phyloP scores from a whole-genome alignment of 805 yeast species.

The Helenozyma baotianmanensis region DNA sequence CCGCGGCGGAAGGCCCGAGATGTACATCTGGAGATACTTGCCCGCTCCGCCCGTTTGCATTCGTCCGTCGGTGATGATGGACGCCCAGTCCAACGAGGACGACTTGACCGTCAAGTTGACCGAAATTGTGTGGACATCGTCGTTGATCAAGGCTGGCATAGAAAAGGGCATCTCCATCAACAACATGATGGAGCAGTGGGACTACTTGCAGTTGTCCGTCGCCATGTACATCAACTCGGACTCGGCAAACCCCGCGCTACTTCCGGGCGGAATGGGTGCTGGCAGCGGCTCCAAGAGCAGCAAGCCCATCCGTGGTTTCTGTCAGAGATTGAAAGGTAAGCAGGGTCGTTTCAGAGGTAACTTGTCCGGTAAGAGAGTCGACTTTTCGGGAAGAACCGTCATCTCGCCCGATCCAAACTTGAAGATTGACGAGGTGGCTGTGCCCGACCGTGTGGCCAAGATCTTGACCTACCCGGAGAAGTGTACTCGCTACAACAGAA shows the following conservation, averaged over 20 bases:
- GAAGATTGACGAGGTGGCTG: constrained; percentile 94
- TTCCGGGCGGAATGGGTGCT: constrained; percentile 65
- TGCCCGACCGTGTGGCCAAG: constrained; percentile 95
- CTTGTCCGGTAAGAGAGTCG: constrained; percentile 96
- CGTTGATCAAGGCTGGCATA: constrained; percentile 88
- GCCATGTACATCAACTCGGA: constrained; percentile 98
- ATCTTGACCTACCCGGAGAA: constrained; percentile 93
- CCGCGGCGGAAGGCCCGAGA: constrained; percentile 89
- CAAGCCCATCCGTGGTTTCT: constrained; percentile 87
- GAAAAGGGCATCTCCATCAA: constrained; percentile 92
- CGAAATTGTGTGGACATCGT: constrained; percentile 96
- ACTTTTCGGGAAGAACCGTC: constrained; percentile 96
- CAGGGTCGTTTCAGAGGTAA: constrained; percentile 99
- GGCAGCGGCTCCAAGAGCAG: constrained; percentile 43
- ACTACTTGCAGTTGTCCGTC: constrained; percentile 86
- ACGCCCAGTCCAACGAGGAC: constrained; percentile 91
- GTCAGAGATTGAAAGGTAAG: constrained; percentile 96
- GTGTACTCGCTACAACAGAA: constrained; percentile 81
- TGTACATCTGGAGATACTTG: constrained; percentile 92
- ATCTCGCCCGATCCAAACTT: constrained; percentile 98
- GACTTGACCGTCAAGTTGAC: constrained; percentile 94
- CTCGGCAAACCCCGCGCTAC: constrained; percentile 74
- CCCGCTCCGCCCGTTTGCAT: constrained; percentile 99
- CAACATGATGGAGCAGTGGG: constrained; percentile 98
- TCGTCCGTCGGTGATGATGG: constrained; percentile 93